Conservation (phyloP, 73 alveolate species). For the Durusdinium trenchii region DNA sequence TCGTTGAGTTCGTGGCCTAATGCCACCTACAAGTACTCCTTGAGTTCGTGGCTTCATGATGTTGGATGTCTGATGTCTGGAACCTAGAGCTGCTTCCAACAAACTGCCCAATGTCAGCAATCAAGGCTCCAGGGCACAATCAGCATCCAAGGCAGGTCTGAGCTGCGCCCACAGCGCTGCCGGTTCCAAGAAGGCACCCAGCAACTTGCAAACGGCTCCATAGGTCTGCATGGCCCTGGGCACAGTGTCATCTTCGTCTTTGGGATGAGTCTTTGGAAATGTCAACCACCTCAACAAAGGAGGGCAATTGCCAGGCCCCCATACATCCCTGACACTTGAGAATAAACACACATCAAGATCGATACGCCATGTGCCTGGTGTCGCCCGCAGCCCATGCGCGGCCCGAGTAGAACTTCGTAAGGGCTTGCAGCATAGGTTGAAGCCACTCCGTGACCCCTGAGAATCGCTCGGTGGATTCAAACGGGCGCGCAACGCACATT, state of each 20-base stretch:
- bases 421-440: slow-evolving; percentile 91
- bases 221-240: slow-evolving; percentile 89
- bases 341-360: neutral
- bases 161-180: slow-evolving; percentile 73
- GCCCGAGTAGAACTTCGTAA: slow-evolving; percentile 75
- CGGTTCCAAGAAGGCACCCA: slow-evolving; percentile 88
- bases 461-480: neutral
- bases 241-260: too few species aligned
- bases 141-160: slow-evolving; percentile 66
- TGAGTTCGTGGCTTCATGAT: neutral
- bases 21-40: too few species aligned
- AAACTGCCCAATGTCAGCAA: neutral
- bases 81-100: neutral
- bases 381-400: slow-evolving; percentile 90
- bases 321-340: neutral
- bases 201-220: slow-evolving; percentile 94
- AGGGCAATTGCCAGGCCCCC: too few species aligned
- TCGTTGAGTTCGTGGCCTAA: too few species aligned
- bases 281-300: too few species aligned
- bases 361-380: slow-evolving; percentile 32
- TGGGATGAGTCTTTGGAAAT: too few species aligned
- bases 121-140: slow-evolving; percentile 61
- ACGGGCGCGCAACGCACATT: too few species aligned
- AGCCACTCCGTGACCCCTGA: slow-evolving; percentile 96
- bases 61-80: neutral